Base-by-base conservation (phyloP, 257 asterid species). In the Phtheirospermum japonicum region DNA sequence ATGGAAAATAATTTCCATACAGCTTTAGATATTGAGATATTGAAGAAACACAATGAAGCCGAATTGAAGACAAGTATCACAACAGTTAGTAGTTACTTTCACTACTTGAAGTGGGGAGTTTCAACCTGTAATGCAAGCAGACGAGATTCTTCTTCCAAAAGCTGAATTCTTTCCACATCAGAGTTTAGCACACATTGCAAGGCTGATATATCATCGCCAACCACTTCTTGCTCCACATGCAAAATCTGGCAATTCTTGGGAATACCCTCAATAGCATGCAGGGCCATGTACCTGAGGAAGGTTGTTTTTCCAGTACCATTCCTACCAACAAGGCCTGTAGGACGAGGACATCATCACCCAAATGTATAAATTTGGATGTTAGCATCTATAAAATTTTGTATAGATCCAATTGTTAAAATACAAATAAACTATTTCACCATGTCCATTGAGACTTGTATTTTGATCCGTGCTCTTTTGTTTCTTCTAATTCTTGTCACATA, bases 241-340 rank as follows among this genome's bases (percentile, higher is more conserved):
- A 92, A 82, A 81, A 92, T 89, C 82, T 89, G 97, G 74, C 97
- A 92, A 70, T 89, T 92, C 76, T 71, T 85, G 55, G 99, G 99
- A 79, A 92, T 89, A 43, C 99, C 99, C 14, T 92, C 94, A 71
- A 92, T 89, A 67, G 97, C 89, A 78, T 89, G 99, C 97, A 92
- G 16, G 67, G 99, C 99, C 99, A 92, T 89, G 80, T 86, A 73
- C 79, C 99, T 81, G 60, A 92, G 96, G 57, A 92, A 83, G 65
- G 99, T 92, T 61, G 99, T 92, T 82, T 92, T 92, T 66, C 99
- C 99, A 1, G 99, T 92, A 71, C 99, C 99, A 71, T 92, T 92
- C 71, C 99, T 89, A 70, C 99, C 99, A 70, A 92, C 87, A 73
- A 92, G 97, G 30, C 99, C 99, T 92, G 80, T 68, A 77, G 69